phyloP scores from a whole-genome alignment of 2,329 filamentous ascomycete genomes.

The Talaromyces albobiverticillius region DNA sequence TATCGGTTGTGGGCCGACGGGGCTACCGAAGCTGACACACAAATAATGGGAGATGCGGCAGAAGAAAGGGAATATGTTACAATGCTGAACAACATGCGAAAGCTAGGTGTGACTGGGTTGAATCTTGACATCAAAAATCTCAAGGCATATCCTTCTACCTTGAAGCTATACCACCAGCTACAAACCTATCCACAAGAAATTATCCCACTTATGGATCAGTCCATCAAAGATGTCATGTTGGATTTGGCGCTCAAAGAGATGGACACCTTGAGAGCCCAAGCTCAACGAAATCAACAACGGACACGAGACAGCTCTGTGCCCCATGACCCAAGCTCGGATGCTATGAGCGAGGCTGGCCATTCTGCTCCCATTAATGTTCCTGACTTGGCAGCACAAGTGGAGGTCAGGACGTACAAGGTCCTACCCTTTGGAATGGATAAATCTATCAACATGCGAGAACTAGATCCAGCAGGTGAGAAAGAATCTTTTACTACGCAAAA shows the following conservation, averaged over 20 bases:
- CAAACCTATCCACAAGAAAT: conserved; percentile 95
- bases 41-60: conserved; percentile 64
- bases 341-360: conserved; percentile 45
- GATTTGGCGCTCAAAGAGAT: conserved; percentile 81
- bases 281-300: conserved; percentile 46
- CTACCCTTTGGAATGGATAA: conserved; percentile 85
- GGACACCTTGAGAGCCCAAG: conserved; percentile 62
- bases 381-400: conserved; percentile 73
- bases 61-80: conserved; percentile 80
- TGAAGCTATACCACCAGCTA: conserved; percentile 93
- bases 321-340: conserved; percentile 72
- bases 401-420: conserved; percentile 77
- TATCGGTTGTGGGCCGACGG: conserved; percentile 91
- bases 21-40: conserved; percentile 71
- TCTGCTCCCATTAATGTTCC: conserved; percentile 51
- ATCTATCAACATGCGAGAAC: conserved; percentile 84
- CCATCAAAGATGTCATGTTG: conserved; percentile 87
- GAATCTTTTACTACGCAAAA: conserved; percentile 27
- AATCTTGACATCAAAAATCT: conserved; percentile 88
- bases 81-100: conserved; percentile 85
- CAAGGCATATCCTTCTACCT: conserved; percentile 86
- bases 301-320: conserved; percentile 62
- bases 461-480: conserved; percentile 74
- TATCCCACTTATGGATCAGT: conserved; percentile 93
- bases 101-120: conserved; percentile 76